phyloP scores from a whole-genome alignment of 257 asterid genomes.

The Jacaranda mimosifolia region DNA sequence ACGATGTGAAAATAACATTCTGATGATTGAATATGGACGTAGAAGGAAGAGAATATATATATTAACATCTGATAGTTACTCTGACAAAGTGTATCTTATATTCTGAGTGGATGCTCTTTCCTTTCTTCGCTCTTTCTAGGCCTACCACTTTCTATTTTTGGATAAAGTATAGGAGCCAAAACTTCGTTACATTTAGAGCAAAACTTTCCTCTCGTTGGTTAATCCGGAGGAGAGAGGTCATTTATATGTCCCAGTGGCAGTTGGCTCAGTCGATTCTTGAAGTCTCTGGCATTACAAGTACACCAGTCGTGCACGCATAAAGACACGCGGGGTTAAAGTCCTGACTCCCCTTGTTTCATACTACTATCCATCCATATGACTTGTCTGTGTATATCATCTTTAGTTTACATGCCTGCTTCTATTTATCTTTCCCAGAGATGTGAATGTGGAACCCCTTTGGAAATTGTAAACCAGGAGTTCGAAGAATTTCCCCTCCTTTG shows the following conservation, averaged over 20 bases:
- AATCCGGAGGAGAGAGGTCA: constrained; percentile 1
- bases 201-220: background rate
- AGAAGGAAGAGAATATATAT: background rate
- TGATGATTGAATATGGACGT: background rate
- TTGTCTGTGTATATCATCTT: background rate
- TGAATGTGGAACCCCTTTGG: constrained; percentile 77
- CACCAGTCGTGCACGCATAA: too few species aligned
- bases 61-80: constrained; percentile 12
- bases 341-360: too few species aligned
- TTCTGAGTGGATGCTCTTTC: background rate
- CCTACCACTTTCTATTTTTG: background rate
- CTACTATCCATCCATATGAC: too few species aligned
- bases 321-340: too few species aligned
- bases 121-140: background rate
- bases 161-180: constrained; percentile 8
- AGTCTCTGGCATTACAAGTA: background rate
- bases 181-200: constrained; percentile 1
- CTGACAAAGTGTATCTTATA: too few species aligned
- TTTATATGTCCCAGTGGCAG: background rate
- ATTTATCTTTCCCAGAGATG: constrained; percentile 50
- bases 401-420: background rate
- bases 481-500: constrained; percentile 78
- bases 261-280: constrained; percentile 23
- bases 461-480: constrained; percentile 92
- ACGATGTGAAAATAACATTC: background rate